Conservation (phyloP, 768 basidiomycete genomes). For the Hypholoma fasciculare region DNA sequence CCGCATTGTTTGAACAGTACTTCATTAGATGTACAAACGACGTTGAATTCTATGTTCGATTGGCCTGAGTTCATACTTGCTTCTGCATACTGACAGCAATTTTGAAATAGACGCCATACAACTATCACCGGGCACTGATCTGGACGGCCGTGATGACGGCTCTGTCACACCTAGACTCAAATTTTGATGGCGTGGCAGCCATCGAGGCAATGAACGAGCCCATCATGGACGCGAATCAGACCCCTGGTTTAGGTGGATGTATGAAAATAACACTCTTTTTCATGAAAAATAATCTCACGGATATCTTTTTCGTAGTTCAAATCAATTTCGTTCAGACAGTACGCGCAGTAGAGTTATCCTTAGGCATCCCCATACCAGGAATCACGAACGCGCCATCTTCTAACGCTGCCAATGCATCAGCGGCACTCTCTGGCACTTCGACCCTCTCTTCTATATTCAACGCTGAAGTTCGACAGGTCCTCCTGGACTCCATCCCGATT, state of each 20-base stretch:
- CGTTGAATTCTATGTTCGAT: slow-evolving; percentile 70
- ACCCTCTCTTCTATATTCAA: slow-evolving; percentile 20
- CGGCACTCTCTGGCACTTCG: slow-evolving; percentile 21
- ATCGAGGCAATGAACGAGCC: slow-evolving; percentile 82
- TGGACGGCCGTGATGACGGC: slow-evolving; percentile 83
- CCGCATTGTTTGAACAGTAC: background rate
- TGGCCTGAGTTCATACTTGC: too few relatives aligned
- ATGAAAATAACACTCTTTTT: slow-evolving; percentile 19
- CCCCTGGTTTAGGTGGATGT: slow-evolving; percentile 75
- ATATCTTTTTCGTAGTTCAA: slow-evolving; percentile 47
- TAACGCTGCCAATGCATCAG: slow-evolving; percentile 17
- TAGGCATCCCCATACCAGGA: slow-evolving; percentile 52
- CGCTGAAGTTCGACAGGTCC: slow-evolving; percentile 26
- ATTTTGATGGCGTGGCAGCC: slow-evolving; percentile 62
- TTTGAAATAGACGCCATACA: slow-evolving; percentile 55
- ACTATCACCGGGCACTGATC: slow-evolving; percentile 76
- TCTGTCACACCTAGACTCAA: slow-evolving; percentile 67
- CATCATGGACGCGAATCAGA: slow-evolving; percentile 66
- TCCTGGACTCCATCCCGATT: slow-evolving; percentile 38
- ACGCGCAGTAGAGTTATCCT: slow-evolving; percentile 59
- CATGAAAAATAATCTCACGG: background rate
- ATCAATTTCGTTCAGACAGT: slow-evolving; percentile 67
- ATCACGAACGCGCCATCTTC: slow-evolving; percentile 15
- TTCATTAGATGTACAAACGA: slow-evolving; percentile 58
- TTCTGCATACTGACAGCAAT: background rate